These are phyloP conservation scores for Heliamphora pulchella DNA, from an alignment of 179 eudicot species.

Conservation along the genomic window DNA sequence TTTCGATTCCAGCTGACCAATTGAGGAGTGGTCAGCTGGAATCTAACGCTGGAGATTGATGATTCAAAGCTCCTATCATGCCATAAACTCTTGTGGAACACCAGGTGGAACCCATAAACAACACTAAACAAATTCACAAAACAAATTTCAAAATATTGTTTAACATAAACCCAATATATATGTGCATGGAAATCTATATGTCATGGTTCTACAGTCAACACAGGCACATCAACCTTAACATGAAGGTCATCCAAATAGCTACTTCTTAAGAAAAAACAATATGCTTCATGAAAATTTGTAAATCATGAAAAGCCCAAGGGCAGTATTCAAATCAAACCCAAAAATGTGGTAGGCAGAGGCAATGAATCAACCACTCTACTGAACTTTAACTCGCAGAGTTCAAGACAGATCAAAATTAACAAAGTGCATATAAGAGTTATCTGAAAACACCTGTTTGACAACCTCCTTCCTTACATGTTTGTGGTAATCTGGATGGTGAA, in stretches of 20 bases:
- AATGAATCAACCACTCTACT: not conserved
- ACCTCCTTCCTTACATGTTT: slow-evolving; percentile 63
- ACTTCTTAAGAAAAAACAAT: not conserved
- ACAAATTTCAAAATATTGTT: not conserved
- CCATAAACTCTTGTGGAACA: too few relatives aligned
- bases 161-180: not conserved
- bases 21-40: too few relatives aligned
- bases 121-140: too few relatives aligned
- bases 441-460: slow-evolving; percentile 49
- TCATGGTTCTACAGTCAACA: not conserved
- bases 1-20: too few relatives aligned
- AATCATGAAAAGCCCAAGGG: not conserved
- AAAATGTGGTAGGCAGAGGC: not conserved
- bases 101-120: too few relatives aligned
- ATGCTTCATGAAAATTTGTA: not conserved
- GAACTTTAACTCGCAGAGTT: not conserved
- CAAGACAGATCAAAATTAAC: not conserved
- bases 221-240: not conserved
- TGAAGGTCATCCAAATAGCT: not conserved
- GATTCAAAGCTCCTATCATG: too few relatives aligned
- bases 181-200: not conserved
- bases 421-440: not conserved
- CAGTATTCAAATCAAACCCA: not conserved
- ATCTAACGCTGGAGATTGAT: too few relatives aligned
- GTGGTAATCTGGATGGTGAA: slow-evolving; percentile 62